Percentiles rank a stretch among this genome's conserved stretches.
Evolutionary conservation across 1,139 yeast genomes (phyloP).

Genomic region (Pichia norvegensis): DNA sequence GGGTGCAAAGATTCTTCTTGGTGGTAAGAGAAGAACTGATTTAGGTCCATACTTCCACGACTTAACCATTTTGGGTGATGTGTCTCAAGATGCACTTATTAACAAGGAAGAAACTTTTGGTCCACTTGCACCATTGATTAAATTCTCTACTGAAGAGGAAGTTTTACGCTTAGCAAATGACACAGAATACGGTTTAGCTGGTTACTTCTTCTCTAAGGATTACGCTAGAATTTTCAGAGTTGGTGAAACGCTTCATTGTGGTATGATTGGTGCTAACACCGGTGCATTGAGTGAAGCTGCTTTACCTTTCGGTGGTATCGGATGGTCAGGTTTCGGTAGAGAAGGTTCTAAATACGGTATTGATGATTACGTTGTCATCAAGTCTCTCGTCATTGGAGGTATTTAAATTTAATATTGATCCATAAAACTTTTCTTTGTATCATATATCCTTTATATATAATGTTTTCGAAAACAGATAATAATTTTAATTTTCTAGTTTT

Average conservation of each 20-base stretch:
- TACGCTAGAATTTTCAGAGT: conserved; percentile 59
- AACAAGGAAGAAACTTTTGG: conserved; percentile 83
- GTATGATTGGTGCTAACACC: conserved; percentile 80
- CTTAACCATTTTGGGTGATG: conserved; percentile 66
- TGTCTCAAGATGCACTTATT: conserved; percentile 56
- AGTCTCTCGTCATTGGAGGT: conserved; percentile 47
- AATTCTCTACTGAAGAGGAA: conserved; percentile 61
- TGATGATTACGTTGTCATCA: conserved; percentile 64
- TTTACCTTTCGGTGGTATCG: conserved; percentile 75
- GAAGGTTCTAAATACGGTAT: conserved; percentile 75
- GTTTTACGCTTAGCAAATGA: conserved; percentile 66
- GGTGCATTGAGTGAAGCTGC: conserved; percentile 67
- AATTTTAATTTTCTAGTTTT: conserved; percentile 30
- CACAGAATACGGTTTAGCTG: conserved; percentile 67
- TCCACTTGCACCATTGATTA: conserved; percentile 75
- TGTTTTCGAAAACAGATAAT: neutral
- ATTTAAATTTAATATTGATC: conserved; percentile 5
- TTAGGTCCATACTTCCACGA: conserved; percentile 72
- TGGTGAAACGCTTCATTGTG: conserved; percentile 66
- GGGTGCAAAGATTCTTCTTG: conserved; percentile 61
- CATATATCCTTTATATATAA: neutral
- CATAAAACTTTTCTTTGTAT: neutral
- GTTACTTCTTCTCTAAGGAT: conserved; percentile 71
- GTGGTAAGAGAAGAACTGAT: conserved; percentile 59
- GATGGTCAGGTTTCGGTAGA: conserved; percentile 79